phyloP scores from a whole-genome alignment of 495 filamentous ascomycete species.

The Neurospora tetrasperma region DNA sequence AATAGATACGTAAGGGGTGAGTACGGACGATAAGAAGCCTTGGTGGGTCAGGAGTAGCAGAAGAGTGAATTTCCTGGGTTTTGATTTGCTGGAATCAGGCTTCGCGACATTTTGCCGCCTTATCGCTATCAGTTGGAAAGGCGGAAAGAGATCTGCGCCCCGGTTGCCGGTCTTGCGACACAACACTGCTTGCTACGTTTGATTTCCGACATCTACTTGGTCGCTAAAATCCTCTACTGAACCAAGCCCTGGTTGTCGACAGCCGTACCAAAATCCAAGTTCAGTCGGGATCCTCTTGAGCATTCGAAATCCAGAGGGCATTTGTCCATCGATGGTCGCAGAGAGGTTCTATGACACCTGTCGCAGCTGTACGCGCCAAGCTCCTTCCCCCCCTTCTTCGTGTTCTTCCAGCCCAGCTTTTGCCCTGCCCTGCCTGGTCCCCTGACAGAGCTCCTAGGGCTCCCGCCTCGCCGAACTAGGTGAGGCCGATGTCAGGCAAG shows the following conservation, averaged over 20 bases:
- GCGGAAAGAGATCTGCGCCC: slow-evolving; percentile 21
- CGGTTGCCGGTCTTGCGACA: slow-evolving; percentile 6
- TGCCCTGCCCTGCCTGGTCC: background rate
- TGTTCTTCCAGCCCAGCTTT: background rate
- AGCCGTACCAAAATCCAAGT: background rate
- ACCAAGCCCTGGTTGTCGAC: background rate
- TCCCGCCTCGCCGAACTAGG: background rate
- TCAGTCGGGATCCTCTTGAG: background rate
- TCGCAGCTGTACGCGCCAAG: slow-evolving; percentile 14
- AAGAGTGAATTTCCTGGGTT: background rate
- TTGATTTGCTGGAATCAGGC: background rate
- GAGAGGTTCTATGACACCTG: slow-evolving; percentile 11
- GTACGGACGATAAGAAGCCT: background rate
- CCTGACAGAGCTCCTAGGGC: background rate
- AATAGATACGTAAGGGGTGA: background rate
- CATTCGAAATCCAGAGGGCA: background rate
- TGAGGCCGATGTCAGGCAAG: background rate
- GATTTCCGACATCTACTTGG: background rate
- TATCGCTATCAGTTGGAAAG: slow-evolving; percentile 22
- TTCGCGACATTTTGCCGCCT: slow-evolving; percentile 20
- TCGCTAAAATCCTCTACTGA: background rate
- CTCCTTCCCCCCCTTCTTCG: background rate
- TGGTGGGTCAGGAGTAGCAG: background rate
- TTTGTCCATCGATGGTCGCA: slow-evolving; percentile 2
- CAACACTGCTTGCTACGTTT: slow-evolving; percentile 1